Evolutionary conservation across 768 basidiomycete species (phyloP).

Genomic region (Phallus indusiatus): DNA sequence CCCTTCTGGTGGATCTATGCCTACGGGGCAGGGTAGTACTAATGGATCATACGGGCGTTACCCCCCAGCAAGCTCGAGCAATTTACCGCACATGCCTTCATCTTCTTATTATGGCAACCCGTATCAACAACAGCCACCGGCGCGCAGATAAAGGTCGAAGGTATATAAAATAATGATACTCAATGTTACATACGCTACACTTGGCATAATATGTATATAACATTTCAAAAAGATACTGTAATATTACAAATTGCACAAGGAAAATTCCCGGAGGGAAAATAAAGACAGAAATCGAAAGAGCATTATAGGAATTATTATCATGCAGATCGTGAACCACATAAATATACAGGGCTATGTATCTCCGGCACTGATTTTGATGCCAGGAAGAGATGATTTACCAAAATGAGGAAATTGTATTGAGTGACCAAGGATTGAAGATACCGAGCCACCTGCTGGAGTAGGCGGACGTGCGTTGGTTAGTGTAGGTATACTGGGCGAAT

Average conservation of each 20-base stretch:
- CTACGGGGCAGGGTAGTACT: not conserved
- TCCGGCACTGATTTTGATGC: not conserved
- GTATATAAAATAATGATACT: not conserved
- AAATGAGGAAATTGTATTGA: not conserved
- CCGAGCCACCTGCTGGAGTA: not conserved
- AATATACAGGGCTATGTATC: not conserved
- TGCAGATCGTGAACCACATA: not conserved
- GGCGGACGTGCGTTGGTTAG: not conserved
- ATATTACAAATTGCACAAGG: not conserved
- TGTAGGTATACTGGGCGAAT: not conserved
- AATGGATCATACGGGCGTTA: not conserved
- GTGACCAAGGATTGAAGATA: no score
- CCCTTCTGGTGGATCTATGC: not conserved
- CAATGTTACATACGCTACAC: not conserved
- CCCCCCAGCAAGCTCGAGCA: not conserved
- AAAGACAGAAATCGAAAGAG: not conserved
- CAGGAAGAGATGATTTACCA: not conserved
- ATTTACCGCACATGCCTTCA: not conserved
- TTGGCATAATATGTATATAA: not conserved
- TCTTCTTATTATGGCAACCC: not conserved
- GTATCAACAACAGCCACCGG: not conserved
- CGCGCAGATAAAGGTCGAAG: not conserved
- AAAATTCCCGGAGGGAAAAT: not conserved
- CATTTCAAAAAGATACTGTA: not conserved
- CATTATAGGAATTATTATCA: not conserved